Conservation (phyloP, 1,139 yeast species). For the Saccharomyces hybrid region DNA sequence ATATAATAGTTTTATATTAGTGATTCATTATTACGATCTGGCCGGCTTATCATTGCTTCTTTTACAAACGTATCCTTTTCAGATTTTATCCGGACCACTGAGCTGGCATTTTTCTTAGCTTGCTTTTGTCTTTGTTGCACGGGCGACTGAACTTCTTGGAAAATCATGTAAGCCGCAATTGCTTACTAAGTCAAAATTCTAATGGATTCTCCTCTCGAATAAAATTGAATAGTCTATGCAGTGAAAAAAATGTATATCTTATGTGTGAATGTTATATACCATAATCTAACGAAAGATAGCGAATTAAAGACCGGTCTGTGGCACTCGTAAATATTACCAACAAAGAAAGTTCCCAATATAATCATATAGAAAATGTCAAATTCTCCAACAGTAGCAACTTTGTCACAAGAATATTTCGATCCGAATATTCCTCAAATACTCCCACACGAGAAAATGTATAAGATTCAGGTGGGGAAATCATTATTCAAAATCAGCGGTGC, state of each 20-base stretch:
- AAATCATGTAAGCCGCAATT: neutral
- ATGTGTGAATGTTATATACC: neutral
- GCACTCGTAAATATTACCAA: neutral
- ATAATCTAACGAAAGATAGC: neutral
- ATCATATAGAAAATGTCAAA: neutral
- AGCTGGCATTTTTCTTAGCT: neutral
- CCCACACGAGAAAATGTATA: conserved; percentile 59
- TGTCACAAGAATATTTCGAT: conserved; percentile 14
- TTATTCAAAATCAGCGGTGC: conserved; percentile 64
- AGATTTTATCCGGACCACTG: neutral
- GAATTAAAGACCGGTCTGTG: neutral
- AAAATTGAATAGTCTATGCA: neutral
- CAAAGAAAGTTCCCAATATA: neutral
- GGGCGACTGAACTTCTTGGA: neutral
- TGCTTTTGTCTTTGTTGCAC: neutral
- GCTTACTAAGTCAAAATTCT: neutral
- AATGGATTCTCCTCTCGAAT: neutral
- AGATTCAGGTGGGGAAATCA: conserved; percentile 65
- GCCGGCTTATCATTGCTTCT: neutral
- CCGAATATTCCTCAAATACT: conserved; percentile 47
- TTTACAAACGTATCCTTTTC: neutral
- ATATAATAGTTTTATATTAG: neutral
- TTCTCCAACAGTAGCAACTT: neutral
- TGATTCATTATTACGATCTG: neutral
- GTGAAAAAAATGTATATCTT: neutral